Evolutionary conservation across 106 monocot genomes (phyloP), one percentile per base, ranked within the genome.

Genomic region (Dioscorea alata): DNA sequence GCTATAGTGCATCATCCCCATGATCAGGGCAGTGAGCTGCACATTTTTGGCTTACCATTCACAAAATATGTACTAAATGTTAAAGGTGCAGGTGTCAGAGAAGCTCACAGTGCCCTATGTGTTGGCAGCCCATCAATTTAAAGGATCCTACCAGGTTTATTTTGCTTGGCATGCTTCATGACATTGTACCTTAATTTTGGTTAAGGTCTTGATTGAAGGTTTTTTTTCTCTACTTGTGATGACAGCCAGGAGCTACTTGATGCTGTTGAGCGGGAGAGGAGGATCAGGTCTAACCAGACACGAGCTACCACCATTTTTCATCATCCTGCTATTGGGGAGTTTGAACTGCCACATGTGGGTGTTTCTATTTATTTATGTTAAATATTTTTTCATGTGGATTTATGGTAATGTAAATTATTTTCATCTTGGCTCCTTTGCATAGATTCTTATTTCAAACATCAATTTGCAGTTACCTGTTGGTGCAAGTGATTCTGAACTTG

Each of bases 341-440:
- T 88, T 79, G 88, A 88, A 74, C 18, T 88, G 67, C 88, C 81
- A 66, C 84, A 88, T 74, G 88, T 88, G 68, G 18, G 71, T 67
- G 25, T 13, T 34, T 25, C 64, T 15, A 33, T 76, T 68, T 7
- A 22, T 56, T 24, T 48, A 17, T 20, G 51, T 23, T 42, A 6
- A 8, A 57, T 21, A 20, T 23, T 57, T 4, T 75, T 73, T 63
- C 20, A 4, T 71, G 16, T 63, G 16, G 62, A 28, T 23, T 16
- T 22, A 31, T 13, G 2, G 25, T 17, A 63, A 18, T 19, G 0
- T 14, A 56, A 16, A 56, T 19, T 56, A 56, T 21, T 20, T 14
- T 20, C 42, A 5, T 19, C 20, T 16, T 10, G 42, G 6, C 42
- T 42, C 42, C 42, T 42, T 42, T 42, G 42, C 6, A 10, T 42